Evolutionary conservation across 345 rosid genomes (phyloP), one percentile per base, ranked within the genome.

Genomic region (Hibiscus mutabilis): DNA sequence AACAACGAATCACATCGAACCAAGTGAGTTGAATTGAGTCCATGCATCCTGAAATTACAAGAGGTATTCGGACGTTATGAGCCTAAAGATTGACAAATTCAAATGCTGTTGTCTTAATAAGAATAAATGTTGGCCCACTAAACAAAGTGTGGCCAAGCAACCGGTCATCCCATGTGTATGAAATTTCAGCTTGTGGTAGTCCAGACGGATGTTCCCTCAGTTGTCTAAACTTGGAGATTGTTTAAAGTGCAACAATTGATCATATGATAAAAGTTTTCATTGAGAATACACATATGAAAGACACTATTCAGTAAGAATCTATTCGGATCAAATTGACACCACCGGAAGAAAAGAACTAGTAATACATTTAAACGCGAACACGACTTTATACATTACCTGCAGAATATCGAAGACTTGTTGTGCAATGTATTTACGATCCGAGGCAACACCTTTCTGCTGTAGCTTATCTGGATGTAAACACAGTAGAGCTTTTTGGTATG

Each of bases 401-500:
- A 94, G 81, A 57, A 94, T 82, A 60, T 84, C 92, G 8, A 90
- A 94, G 72, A 94, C 90, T 76, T 82, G 79, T 76, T 88, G 87
- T 18, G 98, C 97, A 55, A 75, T 82, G 83, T 90, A 88, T 71
- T 84, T 94, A 25, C 89, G 89, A 76, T 87, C 75, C 16, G 84
- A 69, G 67, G 91, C 74, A 49, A 92, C 97, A 56, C 92, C 86
- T 76, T 91, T 91, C 74, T 91, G 98, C 79, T 94, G 96, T 53
- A 91, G 85, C 80, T 94, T 94, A 75, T 94, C 98, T 49, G 98
- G 98, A 74, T 94, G 98, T 70, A 94, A 85, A 69, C 84, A 88
- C 40, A 94, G 89, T 62, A 94, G 77, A 75, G 98, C 97, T 60
- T 80, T 94, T 68, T 94, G 99, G 80, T 91, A 94, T 6, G 93